Evolutionary conservation across 768 basidiomycete species (phyloP), one percentile per base, ranked within the genome.

Genomic region (Mycena chlorophos): DNA sequence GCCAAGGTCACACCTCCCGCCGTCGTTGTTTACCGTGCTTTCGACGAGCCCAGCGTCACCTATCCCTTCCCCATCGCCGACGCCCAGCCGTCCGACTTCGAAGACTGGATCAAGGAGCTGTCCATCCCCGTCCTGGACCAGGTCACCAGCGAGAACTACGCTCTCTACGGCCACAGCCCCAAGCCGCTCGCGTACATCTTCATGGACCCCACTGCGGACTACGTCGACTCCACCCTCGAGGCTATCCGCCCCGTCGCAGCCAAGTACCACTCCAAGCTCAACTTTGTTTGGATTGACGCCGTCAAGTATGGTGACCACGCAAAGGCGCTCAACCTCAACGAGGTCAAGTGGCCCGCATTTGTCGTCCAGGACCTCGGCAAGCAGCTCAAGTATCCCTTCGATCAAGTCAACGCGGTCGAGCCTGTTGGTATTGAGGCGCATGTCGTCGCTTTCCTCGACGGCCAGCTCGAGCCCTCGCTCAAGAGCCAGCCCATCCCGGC

Each of bases 251-350:
- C 92, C 8, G 71, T 96, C 50, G 97, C 97, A 5, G 75, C 84
- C 50, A 83, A 86, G 68, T 84, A 83, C 79, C 93, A 91, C 74
- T 81, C 85, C 64, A 87, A 91, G 74, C 67, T 98, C 69, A 97
- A 97, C 86, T 97, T 98, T 71, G 96, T 98, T 58, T 96, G 88
- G 87, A 98, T 99, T 64, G 97, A 99, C 71, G 94, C 93, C 22
- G 75, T 88, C 75, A 94, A 94, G 71, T 99, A 94, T 65, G 85
- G 84, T 65, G 96, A 98, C 66, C 97, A 99, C 76, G 97, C 88
- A 63, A 94, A 93, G 73, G 90, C 91, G 1, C 82, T 99, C 55
- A 96, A 95, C 80, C 81, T 99, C 53, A 68, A 70, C 25, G 91
- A 93, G 66, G 72, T 85, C 64, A 88, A 88, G 64, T 98, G 94